Evolutionary conservation across 768 basidiomycete genomes (phyloP), one percentile per base, ranked within the genome.

Genomic region (Hydnomerulius pinastri): DNA sequence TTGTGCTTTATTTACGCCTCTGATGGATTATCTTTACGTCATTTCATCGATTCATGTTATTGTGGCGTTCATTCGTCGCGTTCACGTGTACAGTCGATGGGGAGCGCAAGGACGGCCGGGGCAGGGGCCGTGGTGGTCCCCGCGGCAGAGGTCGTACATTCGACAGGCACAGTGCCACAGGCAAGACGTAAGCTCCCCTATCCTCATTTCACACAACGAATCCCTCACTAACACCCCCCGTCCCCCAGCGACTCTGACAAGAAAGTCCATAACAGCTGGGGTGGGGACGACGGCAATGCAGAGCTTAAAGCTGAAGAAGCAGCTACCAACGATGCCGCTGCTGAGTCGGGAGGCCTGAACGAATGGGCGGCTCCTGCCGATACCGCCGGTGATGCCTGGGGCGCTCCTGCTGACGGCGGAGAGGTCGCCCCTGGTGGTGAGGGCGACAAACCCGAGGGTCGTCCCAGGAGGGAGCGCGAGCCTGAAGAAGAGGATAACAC

Each of bases 241-340:
- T 28, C 50, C 41, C 50, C 11, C 55, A 94, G 91, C 68, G 96
- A 98, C 73, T 87, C 91, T 38, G 90, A 94, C 60, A 98, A 98
- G 81, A 92, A 92, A 76, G 74, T 95, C 61, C 88, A 92, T 68
- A 89, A 92, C 66, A 87, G 86, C 58, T 98, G 96, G 96, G 96
- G 96, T 57, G 91, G 89, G 35, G 92, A 94, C 56, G 90, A 94
- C 60, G 92, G 89, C 60, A 79, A 75, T 59, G 70, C 87, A 32
- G 96, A 98, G 72, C 79, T 92, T 63, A 86, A 86, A 73, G 79
- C 77, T 28, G 95, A 98, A 69, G 72, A 83, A 52, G 86, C 81
- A 24, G 96, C 87, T 46, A 79, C 72, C 40, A 75, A 69, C 57
- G 93, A 96, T 64, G 90, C 85, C 33, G 75, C 73, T 20, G 77